A percentile compares a stretch with the other conserved stretches of the same genome.
Conservation (phyloP, 805 yeast species). For the Pichia heedii region DNA sequence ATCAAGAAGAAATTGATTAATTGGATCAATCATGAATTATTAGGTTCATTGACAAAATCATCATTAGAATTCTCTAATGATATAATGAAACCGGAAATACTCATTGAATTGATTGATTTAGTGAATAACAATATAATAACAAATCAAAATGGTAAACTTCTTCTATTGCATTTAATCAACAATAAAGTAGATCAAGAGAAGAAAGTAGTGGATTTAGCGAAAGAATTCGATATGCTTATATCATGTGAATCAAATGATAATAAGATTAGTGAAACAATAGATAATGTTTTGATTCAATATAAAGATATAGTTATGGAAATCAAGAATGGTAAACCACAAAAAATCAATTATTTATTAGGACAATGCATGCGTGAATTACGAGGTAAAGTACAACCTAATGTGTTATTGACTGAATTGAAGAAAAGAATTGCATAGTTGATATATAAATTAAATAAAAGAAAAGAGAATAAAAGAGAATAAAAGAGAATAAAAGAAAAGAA, state of each 20-base stretch:
- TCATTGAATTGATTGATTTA: slow-evolving; percentile 47
- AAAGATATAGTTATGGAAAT: slow-evolving; percentile 50
- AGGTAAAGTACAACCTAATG: slow-evolving; percentile 41
- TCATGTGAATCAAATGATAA: slow-evolving; percentile 22
- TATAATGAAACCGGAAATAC: slow-evolving; percentile 31
- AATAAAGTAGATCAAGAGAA: slow-evolving; percentile 31
- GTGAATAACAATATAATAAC: slow-evolving; percentile 39
- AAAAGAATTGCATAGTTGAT: slow-evolving; percentile 7
- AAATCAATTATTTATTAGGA: slow-evolving; percentile 75
- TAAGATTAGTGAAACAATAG: slow-evolving; percentile 24
- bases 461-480: neutral
- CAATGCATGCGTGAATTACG: slow-evolving; percentile 72
- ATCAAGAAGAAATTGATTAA: slow-evolving; percentile 7
- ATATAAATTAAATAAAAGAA: neutral
- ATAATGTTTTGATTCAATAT: slow-evolving; percentile 28
- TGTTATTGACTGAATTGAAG: slow-evolving; percentile 19
- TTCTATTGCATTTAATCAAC: slow-evolving; percentile 54
- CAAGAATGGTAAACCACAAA: slow-evolving; percentile 43
- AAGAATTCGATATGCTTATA: slow-evolving; percentile 40
- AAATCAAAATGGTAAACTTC: slow-evolving; percentile 54
- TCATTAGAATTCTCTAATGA: slow-evolving; percentile 27
- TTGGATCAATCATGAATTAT: slow-evolving; percentile 75
- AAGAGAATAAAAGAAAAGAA: neutral
- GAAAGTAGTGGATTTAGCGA: slow-evolving; percentile 38
- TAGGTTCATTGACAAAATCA: slow-evolving; percentile 58